Base-by-base conservation (phyloP, 495 filamentous ascomycete species). In the Hypoxylon intermedium region DNA sequence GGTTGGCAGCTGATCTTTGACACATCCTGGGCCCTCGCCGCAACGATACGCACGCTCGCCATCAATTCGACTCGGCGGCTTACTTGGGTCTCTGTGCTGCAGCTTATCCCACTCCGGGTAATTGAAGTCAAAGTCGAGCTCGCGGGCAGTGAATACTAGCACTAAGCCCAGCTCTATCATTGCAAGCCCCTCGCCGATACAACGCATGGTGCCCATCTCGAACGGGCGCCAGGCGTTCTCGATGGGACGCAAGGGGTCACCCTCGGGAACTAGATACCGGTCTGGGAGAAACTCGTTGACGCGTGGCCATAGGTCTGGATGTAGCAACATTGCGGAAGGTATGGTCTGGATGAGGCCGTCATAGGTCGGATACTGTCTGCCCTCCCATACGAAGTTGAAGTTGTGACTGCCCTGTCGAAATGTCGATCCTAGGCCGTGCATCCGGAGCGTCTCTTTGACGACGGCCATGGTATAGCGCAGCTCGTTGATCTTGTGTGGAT, bases 371-470 rank as follows among this genome's bases (percentile, higher is more conserved):
- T n/a, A n/a, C n/a, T n/a, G n/a, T n/a, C n/a, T n/a, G n/a, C n/a
- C n/a, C n/a, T n/a, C n/a, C n/a, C n/a, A n/a, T n/a, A n/a, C n/a
- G n/a, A n/a, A n/a, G n/a, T n/a, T n/a, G n/a, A n/a, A n/a, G n/a
- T n/a, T n/a, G n/a, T 19, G 64, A 6, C 62, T 9, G 3, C 70
- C 68, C 15, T 52, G 53, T 4, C 77, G 72, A 4, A 69, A 59
- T 18, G 59, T 59, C 11, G 49, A 67, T 2, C 70, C 67, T 4
- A 68, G 48, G 3, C 74, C 70, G 53, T 65, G 77, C 9, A 82
- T 46, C 3, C 80, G 69, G 5, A 81, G 68, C 1, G 57, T 70
- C 63, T 83, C 80, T 63, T 75, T 72, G 59, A 82, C 74, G 11
- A 79, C 69, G 20, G 71, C 78, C 2, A 60, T 45, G 6, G 74